Evolutionary conservation across 2,329 filamentous ascomycete genomes (phyloP), one percentile per base, ranked within the genome.

Genomic region (Epichloe elymi): DNA sequence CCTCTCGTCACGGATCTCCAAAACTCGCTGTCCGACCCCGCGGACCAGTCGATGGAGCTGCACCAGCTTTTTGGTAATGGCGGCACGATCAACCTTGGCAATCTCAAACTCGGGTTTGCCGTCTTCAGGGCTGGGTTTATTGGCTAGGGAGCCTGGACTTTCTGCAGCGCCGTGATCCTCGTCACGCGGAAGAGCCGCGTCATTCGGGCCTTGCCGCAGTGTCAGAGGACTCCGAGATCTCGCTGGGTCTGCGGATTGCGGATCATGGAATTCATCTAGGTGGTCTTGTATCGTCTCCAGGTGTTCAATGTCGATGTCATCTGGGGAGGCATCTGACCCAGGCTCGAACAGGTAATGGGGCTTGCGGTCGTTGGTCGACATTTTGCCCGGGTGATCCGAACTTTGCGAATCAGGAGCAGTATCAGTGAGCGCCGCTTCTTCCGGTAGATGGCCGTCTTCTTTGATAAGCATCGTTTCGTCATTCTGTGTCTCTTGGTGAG

Each of bases 261-360:
- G 58, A 14, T 58, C 60, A 39, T 63, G 59, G 3, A 45, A 54
- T 19, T 61, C 62, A 3, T 61, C 59, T 6, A 58, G 54, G 6
- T 56, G 51, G 41, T 65, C 62, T 14, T 61, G 60, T 30, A 58
- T 48, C 5, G 44, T 56, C 36, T 64, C 63, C 17, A 63, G 23
- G 42, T 69, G 68, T 53, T 72, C 70, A 23, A 78, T 69, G 44
- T 76, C 66, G 47, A 78, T 75, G 51, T 78, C 74, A 2, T 77
- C 74, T 0, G 72, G 72, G 4, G 57, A 61, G 4, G 62, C 47
- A 12, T 68, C 26, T 17, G 17, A 36, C 17, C 17, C 7, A 4
- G n/a, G 2, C 33, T 33, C 35, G 41, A 8, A 17, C 7, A 20
- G 15, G 7, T 23, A 3, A 14, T 20, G 23, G 41, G 17, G 15